Evolutionary conservation across 805 yeast species (phyloP), one percentile per base, ranked within the genome.

Genomic region (Pichia ethanolica): DNA sequence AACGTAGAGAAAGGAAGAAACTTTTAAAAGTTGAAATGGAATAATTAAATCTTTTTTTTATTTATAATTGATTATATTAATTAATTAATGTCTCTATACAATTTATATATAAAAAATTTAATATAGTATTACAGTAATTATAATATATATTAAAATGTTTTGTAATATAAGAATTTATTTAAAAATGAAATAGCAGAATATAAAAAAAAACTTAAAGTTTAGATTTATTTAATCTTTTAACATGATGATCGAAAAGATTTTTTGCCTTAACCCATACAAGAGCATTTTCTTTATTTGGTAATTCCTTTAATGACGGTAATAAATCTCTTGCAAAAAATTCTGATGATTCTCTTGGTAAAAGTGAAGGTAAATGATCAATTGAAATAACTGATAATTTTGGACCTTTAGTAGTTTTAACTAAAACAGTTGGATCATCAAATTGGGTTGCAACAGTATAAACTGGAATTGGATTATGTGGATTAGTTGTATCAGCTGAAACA

Each of bases 401-500:
- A 50, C 96, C 96, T 35, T 69, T 73, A 30, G 83, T 74, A 37
- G 93, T 82, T 53, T 82, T 80, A 39, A 91, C 99, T 7, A 70
- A 68, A 42, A 88, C 97, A 3, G 97, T 90, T 56, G 99, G 99
- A 59, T 88, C 79, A 56, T 79, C 78, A 74, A 93, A 93, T 7
- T 84, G 89, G 32, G 99, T 91, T 50, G 96, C 95, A 57, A 88
- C 75, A 27, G 81, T 73, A 70, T 93, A 95, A 48, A 93, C 91
- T 53, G 99, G 99, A 52, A 93, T 79, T 50, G 99, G 99, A 73
- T 93, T 93, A 75, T 89, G 91, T 53, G 97, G 97, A 70, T 93
- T 93, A 48, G 99, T 93, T 44, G 98, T 93, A 71, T 93, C 99
- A 49, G 99, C 99, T 46, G 96, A 87, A 50, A 93, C 99, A 68